These are phyloP conservation scores for Canariomyces notabilis DNA, from an alignment of 2,329 filamentous ascomycete species.

Conservation along the genomic window DNA sequence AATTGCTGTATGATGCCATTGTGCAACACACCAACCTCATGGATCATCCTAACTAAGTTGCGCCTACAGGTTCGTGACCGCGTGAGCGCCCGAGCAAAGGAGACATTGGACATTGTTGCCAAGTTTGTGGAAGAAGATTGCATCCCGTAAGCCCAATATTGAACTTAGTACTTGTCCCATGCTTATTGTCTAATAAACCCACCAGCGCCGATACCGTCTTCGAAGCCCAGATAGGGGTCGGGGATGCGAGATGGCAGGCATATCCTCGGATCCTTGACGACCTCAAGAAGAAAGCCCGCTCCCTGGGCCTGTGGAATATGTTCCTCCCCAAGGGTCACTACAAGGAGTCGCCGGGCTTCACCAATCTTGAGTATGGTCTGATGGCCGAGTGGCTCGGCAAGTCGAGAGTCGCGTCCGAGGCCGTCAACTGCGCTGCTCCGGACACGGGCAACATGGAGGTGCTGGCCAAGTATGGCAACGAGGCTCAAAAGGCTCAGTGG, in stretches of 20 bases:
- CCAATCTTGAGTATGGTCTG: constrained; percentile 92
- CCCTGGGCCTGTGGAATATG: constrained; percentile 95
- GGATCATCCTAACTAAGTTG: constrained; percentile 6
- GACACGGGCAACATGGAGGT: constrained; percentile 98
- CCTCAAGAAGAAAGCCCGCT: constrained; percentile 76
- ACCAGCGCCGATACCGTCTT: constrained; percentile 73
- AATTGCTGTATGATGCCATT: constrained; percentile 36
- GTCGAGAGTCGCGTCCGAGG: constrained; percentile 76
- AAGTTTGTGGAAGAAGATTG: constrained; percentile 97
- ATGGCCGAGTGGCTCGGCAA: constrained; percentile 96
- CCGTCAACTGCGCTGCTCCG: constrained; percentile 83
- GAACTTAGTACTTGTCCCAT: background rate
- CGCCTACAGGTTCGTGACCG: constrained; percentile 35
- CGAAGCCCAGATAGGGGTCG: constrained; percentile 72
- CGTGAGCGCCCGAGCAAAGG: constrained; percentile 80
- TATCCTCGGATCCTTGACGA: constrained; percentile 82
- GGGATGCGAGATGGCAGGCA: constrained; percentile 69
- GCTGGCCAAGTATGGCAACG: constrained; percentile 83
- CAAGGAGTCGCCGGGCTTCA: constrained; percentile 89
- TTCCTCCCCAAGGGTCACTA: constrained; percentile 95
- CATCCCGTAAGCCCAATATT: constrained; percentile 56
- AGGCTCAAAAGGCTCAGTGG: constrained; percentile 80
- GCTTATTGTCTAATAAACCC: constrained; percentile 4
- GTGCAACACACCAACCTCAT: background rate
- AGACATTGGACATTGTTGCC: constrained; percentile 81